A percentile compares a stretch with the other conserved stretches of the same genome.
Evolutionary conservation across 176 grass and related monocot genomes (phyloP).

Genomic region (Poa pratensis): DNA sequence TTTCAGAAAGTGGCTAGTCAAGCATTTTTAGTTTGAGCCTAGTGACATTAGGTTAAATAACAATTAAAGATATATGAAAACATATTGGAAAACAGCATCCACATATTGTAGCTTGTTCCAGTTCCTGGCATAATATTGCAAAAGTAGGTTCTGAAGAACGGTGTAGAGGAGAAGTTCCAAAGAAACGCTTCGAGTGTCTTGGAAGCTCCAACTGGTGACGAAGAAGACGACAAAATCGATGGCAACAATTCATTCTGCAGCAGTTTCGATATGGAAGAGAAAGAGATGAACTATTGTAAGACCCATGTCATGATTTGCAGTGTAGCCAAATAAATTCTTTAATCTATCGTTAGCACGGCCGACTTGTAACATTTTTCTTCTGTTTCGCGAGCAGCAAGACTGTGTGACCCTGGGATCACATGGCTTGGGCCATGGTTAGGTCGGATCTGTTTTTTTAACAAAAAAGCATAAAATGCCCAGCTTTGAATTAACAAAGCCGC

Average conservation of each 20-base stretch:
- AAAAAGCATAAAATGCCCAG: no score
- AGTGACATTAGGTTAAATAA: no score
- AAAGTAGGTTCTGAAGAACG: conserved; percentile 73
- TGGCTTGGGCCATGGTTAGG: conserved; percentile 42
- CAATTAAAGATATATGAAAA: background rate
- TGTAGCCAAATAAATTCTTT: conserved; percentile 6
- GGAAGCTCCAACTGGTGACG: conserved; percentile 66
- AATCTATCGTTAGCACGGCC: background rate
- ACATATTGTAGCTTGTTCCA: background rate
- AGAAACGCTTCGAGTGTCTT: conserved; percentile 79
- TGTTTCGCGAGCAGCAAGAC: conserved; percentile 44
- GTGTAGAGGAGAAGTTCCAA: conserved; percentile 81
- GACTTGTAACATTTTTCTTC: background rate
- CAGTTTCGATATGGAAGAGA: conserved; percentile 68
- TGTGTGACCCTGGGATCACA: conserved; percentile 47
- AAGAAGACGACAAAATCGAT: conserved; percentile 44
- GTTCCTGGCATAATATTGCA: conserved; percentile 19
- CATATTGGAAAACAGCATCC: background rate
- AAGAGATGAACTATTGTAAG: conserved; percentile 64
- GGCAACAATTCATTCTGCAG: conserved; percentile 73
- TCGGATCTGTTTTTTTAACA: background rate
- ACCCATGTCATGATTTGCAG: background rate
- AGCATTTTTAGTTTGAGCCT: no score
- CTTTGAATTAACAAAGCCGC: no score
- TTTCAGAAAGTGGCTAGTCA: no score